These are phyloP conservation scores for Rhizopogon sp. DNA, from an alignment of 768 basidiomycete species.

Conservation along the genomic window DNA sequence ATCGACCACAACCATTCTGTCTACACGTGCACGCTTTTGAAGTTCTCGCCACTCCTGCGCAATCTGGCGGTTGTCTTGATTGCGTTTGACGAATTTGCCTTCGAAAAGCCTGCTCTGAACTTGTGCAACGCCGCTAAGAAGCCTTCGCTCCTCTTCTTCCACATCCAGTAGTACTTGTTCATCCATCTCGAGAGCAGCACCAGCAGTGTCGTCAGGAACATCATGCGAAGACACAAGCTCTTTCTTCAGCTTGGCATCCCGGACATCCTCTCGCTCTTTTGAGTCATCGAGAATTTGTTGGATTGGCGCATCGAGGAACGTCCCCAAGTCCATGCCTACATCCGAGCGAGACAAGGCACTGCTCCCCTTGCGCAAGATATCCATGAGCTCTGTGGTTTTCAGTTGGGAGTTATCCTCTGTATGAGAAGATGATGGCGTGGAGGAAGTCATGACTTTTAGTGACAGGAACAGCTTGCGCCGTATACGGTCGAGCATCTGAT, in stretches of 20 bases:
- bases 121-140: conserved; percentile 53
- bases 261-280: conserved; percentile 32
- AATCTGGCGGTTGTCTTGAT: conserved; percentile 36
- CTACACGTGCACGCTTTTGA: conserved; percentile 38
- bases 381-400: conserved; percentile 43
- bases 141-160: conserved; percentile 47
- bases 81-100: conserved; percentile 35
- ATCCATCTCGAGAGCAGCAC: conserved; percentile 2
- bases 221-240: conserved; percentile 25
- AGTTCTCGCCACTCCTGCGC: conserved; percentile 41
- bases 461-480: conserved; percentile 68
- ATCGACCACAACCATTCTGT: conserved; percentile 35
- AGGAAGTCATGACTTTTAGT: conserved; percentile 53
- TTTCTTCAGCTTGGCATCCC: conserved; percentile 41
- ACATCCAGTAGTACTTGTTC: conserved; percentile 33
- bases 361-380: conserved; percentile 53
- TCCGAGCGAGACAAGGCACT: conserved; percentile 43
- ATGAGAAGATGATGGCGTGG: conserved; percentile 16
- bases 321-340: conserved; percentile 34
- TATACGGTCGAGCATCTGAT: conserved; percentile 69
- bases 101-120: conserved; percentile 58
- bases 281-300: conserved; percentile 43
- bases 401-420: conserved; percentile 24
- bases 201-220: conserved; percentile 2
- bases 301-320: conserved; percentile 42